A percentile compares a stretch with the other conserved stretches of the same genome.
phyloP scores from a whole-genome alignment of 768 basidiomycete species.

The Russula sp. region DNA sequence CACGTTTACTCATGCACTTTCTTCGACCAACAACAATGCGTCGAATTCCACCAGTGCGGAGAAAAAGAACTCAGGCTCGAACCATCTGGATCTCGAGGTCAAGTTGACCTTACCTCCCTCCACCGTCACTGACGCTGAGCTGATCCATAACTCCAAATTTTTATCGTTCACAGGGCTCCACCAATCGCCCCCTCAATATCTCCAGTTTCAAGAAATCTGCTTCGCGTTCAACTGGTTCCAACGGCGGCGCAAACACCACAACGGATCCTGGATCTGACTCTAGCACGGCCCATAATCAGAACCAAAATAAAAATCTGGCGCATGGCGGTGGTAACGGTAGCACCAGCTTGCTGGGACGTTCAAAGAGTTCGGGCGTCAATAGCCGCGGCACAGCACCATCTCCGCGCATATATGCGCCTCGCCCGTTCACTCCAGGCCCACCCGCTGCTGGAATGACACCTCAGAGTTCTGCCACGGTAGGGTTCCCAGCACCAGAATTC shows the following conservation, averaged over 20 bases:
- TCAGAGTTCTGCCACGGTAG: not conserved
- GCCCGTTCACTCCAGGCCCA: slow-evolving; percentile 15
- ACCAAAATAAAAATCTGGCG: not conserved
- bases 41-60: not conserved
- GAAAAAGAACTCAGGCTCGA: not conserved
- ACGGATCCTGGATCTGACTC: not conserved
- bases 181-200: slow-evolving; percentile 18
- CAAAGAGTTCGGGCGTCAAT: not conserved
- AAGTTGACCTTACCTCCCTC: not conserved
- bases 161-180: not conserved
- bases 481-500: slow-evolving; percentile 12
- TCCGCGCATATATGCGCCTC: slow-evolving; percentile 27
- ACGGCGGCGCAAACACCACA: not conserved
- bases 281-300: not conserved
- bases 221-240: not conserved
- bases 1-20: not conserved
- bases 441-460: not conserved
- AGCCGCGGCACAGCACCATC: not conserved
- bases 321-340: not conserved
- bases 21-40: not conserved
- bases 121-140: not conserved
- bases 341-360: not conserved
- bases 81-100: slow-evolving; percentile 7
- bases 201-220: slow-evolving; percentile 17
- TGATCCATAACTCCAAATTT: not conserved